Percentiles rank a stretch among this genome's conserved stretches.
Evolutionary conservation across 2,329 filamentous ascomycete genomes (phyloP).

Genomic region (Verticillium longisporum): DNA sequence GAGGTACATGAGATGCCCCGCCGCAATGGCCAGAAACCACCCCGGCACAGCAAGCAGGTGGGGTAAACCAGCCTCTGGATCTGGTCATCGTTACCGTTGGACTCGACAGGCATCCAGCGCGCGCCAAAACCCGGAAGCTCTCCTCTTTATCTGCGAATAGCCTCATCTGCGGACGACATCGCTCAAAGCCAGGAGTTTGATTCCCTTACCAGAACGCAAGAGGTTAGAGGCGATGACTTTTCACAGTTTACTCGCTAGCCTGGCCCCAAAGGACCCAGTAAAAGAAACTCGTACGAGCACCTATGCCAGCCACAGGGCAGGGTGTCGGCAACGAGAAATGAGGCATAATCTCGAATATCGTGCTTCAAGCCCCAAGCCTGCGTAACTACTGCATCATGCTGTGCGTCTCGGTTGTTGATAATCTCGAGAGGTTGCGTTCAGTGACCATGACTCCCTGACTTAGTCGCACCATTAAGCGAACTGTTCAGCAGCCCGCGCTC

Average conservation of each 20-base stretch:
- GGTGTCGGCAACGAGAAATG: neutral
- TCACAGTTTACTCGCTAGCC: no score
- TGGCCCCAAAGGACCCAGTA: no score
- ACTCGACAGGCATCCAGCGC: neutral
- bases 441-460: no score
- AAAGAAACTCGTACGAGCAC: neutral
- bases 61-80: neutral
- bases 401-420: neutral
- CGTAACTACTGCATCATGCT: neutral
- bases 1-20: neutral
- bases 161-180: neutral
- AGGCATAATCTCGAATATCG: neutral
- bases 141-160: neutral
- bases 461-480: no score
- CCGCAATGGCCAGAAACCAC: no score
- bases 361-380: neutral
- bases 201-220: neutral
- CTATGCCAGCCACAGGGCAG: neutral
- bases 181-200: neutral
- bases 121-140: neutral
- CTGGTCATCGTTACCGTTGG: neutral
- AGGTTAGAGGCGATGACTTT: neutral
- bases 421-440: no score
- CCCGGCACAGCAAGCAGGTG: neutral
- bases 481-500: neutral